Evolutionary conservation across 805 yeast genomes (phyloP), one percentile per base, ranked within the genome.

Genomic region (Kazachstania bromeliacearum): DNA sequence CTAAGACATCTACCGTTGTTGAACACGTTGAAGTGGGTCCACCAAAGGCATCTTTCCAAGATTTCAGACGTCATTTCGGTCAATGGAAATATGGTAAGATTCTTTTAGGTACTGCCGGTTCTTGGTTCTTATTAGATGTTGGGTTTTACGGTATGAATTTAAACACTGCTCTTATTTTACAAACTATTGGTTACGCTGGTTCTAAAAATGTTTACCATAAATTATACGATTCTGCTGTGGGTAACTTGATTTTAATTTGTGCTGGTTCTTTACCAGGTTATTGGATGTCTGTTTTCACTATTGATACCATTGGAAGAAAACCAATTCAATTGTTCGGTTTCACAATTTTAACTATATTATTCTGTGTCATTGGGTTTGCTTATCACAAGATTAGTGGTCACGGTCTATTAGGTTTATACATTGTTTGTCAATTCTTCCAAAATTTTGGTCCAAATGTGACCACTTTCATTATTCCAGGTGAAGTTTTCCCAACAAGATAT

Each of bases 231-330:
- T 61, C 80, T 42, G 83, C 89, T 59, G 94, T 87, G 40, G 96
- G 96, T 77, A 85, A 85, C 66, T 72, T 85, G 70, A 85, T 85
- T 65, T 72, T 85, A 60, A 76, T 85, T 45, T 84, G 94, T 73
- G 96, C 96, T 39, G 96, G 96, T 70, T 73, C 92, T 31, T 75
- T 85, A 63, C 95, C 95, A 51, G 96, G 96, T 57, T 85, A 85
- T 66, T 85, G 95, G 95, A 66, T 71, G 42, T 59, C 89, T 22
- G 85, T 79, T 50, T 85, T 85, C 35, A 78, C 89, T 32, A 59
- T 85, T 42, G 96, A 85, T 63, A 69, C 65, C 26, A 50, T 85
- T 48, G 96, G 96, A 52, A 78, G 96, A 71, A 84, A 80, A 63
- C 77, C 87, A 45, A 66, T 85, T 45, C 95, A 87, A 68, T 41